Conservation (phyloP, 2,329 filamentous ascomycete genomes). For the Fusarium setosum region DNA sequence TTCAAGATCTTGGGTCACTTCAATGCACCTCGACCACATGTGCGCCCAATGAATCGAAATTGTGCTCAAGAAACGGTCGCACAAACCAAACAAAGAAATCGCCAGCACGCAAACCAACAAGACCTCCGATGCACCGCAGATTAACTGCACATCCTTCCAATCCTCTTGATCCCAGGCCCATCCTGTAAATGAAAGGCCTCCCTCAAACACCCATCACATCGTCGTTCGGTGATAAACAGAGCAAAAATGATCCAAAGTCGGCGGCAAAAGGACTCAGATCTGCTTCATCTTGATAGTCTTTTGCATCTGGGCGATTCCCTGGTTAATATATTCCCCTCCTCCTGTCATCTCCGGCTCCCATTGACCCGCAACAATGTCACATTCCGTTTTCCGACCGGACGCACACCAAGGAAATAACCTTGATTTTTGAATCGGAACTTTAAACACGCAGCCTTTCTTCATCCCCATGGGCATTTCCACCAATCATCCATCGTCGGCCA, state of each 20-base stretch:
- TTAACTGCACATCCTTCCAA: background rate
- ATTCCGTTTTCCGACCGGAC: background rate
- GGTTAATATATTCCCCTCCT: constrained; percentile 7
- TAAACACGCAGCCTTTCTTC: background rate
- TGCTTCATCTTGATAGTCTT: background rate
- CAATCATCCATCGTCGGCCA: constrained; percentile 1
- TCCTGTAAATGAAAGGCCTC: background rate
- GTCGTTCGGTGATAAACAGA: no score
- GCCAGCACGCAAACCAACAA: no score
- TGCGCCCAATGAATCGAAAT: no score
- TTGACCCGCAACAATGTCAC: background rate
- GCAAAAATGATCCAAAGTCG: background rate
- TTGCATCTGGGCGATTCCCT: background rate
- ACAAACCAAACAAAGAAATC: no score
- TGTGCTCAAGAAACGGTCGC: no score
- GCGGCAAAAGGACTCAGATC: background rate
- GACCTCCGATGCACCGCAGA: background rate
- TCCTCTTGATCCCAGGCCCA: background rate
- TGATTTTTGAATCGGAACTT: background rate
- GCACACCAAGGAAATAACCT: constrained; percentile 1
- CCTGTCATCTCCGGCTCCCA: constrained; percentile 11
- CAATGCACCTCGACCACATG: no score
- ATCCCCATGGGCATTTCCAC: background rate
- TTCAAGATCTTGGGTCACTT: no score
- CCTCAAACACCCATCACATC: background rate